Base-by-base conservation (phyloP, 768 basidiomycete species). In the Tremella yokohamensis region DNA sequence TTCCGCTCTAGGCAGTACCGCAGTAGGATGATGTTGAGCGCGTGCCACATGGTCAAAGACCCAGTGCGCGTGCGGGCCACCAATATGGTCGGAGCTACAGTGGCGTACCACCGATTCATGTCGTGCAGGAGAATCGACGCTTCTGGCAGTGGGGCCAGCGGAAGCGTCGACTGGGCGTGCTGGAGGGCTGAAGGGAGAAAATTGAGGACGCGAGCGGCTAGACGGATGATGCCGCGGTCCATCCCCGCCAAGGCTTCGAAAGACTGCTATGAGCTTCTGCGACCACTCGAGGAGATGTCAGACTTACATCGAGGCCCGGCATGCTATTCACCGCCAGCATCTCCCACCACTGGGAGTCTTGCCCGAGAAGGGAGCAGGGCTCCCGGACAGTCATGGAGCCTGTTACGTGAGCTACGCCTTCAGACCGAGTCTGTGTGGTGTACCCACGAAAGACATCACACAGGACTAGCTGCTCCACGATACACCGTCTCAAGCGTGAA, bases 1-100 rank as follows among this genome's bases (percentile, higher is more conserved):
- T 15, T 3, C 37, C 22, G 37, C 4, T 44, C 49, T 25, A 40
- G 42, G n/a, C 58, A 20, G 48, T 58, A 45, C 25, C 58, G 16
- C 22, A 57, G 25, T 9, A 63, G 39, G 3, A 60, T 25, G 22
- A 66, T 63, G 25, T 51, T 49, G 16, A 55, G 51, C 1, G 56
- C 62, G 38, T 66, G 65, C 65, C 65, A 66, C 8, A 63, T 40
- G 19, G 65, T 62, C 49, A 61, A 19, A 25, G 58, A 61, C 1
- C 65, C 62, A 9, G 29, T 34, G 11, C 29, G 29, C 29, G 29
- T 34, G 6, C 29, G 29, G 11, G 29, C 29, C 29, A 25, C 40
- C 15, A 57, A 25, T 15, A 55, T 52, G 20, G 55, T 29, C 25
- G 45, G 20, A 20, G 47, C 61, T 18, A 47, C 53, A 38, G 18